Evolutionary conservation across 176 grass and related monocot genomes (phyloP).

Genomic region (Oryza meridionalis): DNA sequence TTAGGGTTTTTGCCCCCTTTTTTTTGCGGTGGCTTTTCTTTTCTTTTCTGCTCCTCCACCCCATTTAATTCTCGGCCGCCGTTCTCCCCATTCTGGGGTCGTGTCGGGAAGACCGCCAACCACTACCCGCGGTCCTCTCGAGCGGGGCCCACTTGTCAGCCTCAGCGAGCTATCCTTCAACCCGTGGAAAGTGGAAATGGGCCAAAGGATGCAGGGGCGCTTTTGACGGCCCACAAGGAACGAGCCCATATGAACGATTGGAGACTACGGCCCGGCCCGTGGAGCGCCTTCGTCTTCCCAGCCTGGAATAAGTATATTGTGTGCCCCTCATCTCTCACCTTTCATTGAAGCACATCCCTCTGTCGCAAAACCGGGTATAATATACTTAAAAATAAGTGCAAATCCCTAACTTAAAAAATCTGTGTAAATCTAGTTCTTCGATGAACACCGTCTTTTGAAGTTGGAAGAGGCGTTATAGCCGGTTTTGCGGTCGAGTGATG

Average conservation of each 20-base stretch:
- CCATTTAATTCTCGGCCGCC: background rate
- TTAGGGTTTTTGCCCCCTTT: slow-evolving; percentile 36
- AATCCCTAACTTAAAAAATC: too few species aligned
- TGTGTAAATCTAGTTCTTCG: too few species aligned
- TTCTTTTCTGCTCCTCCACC: background rate
- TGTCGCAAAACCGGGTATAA: too few species aligned
- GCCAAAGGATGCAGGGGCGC: background rate
- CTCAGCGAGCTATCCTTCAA: accelerated
- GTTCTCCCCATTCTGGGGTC: slow-evolving; percentile 38
- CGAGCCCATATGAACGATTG: background rate
- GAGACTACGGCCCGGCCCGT: background rate
- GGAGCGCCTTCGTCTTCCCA: background rate
- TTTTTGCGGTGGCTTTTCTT: background rate
- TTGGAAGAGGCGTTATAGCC: too few species aligned
- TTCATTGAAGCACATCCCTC: too few species aligned
- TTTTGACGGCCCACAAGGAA: background rate
- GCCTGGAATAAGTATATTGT: too few species aligned
- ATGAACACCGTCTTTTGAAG: too few species aligned
- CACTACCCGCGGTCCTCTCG: background rate
- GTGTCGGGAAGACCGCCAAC: slow-evolving; percentile 34
- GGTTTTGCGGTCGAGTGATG: too few species aligned
- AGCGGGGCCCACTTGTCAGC: slow-evolving; percentile 13
- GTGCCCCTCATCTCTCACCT: too few species aligned
- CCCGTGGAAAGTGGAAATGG: slow-evolving; percentile 7
- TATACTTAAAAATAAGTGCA: too few species aligned